Conservation (phyloP, 352 stramenopile genomes). For the Phytophthora ramorum region DNA sequence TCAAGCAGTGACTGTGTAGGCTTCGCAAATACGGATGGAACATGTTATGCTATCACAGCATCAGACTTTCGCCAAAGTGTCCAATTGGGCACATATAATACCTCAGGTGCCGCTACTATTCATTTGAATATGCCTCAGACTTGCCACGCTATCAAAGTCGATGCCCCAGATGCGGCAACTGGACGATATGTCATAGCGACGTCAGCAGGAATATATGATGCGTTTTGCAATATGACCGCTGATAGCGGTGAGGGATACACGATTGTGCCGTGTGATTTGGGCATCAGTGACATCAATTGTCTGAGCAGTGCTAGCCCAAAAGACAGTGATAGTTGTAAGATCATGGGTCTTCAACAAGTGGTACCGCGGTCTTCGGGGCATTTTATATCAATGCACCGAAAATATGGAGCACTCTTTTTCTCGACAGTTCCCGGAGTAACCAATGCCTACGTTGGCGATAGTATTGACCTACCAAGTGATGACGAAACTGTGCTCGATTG, state of each 20-base stretch:
- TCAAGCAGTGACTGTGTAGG: slow-evolving; percentile 42
- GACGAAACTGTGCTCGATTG: slow-evolving; percentile 54
- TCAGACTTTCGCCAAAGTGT: slow-evolving; percentile 49
- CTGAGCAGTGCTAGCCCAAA: slow-evolving; percentile 37
- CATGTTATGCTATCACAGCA: slow-evolving; percentile 49
- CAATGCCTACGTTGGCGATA: slow-evolving; percentile 46
- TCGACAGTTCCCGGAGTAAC: slow-evolving; percentile 57
- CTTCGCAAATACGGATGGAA: slow-evolving; percentile 47
- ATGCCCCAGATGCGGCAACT: slow-evolving; percentile 35
- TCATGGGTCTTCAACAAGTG: slow-evolving; percentile 54
- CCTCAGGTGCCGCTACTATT: slow-evolving; percentile 31
- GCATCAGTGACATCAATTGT: slow-evolving; percentile 43
- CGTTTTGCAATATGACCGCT: slow-evolving; percentile 64
- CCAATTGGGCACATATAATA: slow-evolving; percentile 32
- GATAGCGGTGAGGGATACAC: slow-evolving; percentile 65
- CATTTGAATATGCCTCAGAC: slow-evolving; percentile 66
- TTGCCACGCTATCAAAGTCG: slow-evolving; percentile 61
- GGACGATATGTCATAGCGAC: slow-evolving; percentile 59
- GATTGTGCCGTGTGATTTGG: slow-evolving; percentile 52
- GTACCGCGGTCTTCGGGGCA: slow-evolving; percentile 59
- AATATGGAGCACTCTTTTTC: slow-evolving; percentile 61
- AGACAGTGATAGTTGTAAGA: slow-evolving; percentile 59
- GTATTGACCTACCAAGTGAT: slow-evolving; percentile 50
- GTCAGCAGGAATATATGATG: slow-evolving; percentile 39
- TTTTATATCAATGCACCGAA: slow-evolving; percentile 50